Conservation (phyloP, 2,329 filamentous ascomycete species). For the Fusarium buharicum region DNA sequence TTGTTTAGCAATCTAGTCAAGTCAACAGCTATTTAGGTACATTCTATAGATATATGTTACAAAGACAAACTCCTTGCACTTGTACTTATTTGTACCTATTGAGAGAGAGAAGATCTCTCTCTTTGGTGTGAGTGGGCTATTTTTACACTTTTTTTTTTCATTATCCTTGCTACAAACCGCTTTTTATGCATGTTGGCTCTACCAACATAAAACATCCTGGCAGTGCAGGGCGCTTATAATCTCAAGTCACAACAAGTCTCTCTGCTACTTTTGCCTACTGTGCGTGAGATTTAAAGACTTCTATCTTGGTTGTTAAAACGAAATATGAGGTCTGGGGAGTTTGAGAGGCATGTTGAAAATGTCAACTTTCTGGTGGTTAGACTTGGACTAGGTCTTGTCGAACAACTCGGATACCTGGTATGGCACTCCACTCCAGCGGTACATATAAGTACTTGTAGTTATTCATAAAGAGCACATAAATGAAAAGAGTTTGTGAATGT, state of each 20-base stretch:
- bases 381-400: neutral
- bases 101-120: neutral
- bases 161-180: neutral
- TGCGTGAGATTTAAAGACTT: neutral
- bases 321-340: neutral
- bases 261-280: neutral
- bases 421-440: neutral
- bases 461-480: neutral
- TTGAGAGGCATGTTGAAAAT: neutral
- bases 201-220: neutral
- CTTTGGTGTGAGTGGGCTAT: neutral
- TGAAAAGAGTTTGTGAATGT: neutral
- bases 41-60: too few species aligned
- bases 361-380: neutral
- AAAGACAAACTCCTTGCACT: too few species aligned
- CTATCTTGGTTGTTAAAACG: constrained; percentile 1
- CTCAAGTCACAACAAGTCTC: neutral
- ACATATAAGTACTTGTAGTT: neutral
- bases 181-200: constrained; percentile 17
- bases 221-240: neutral
- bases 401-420: neutral
- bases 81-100: neutral
- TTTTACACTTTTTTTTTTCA: constrained; percentile 2
- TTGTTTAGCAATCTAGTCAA: too few species aligned
- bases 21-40: too few species aligned